phyloP scores from a whole-genome alignment of 768 basidiomycete species.

The Leccinum barrowsii region DNA sequence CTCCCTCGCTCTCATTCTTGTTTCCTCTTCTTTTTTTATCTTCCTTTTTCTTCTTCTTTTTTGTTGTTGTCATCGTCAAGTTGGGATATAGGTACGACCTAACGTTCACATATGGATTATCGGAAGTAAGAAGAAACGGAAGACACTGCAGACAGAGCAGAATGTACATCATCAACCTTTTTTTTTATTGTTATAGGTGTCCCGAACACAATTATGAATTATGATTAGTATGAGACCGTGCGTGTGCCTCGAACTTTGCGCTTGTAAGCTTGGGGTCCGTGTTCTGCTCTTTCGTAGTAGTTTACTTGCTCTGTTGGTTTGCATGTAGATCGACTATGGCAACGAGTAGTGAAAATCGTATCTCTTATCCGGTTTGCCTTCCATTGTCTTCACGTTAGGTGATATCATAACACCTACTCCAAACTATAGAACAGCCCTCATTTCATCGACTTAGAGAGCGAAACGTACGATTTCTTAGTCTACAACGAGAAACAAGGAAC shows the following conservation, averaged over 20 bases:
- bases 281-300: not conserved
- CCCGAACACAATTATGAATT: not conserved
- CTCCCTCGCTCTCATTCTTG: constrained; percentile 1
- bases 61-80: constrained; percentile 4
- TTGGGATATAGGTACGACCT: constrained; percentile 16
- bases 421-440: too few species aligned
- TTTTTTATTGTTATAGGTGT: not conserved
- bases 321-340: not conserved
- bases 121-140: constrained; percentile 6
- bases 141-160: constrained; percentile 1
- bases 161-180: not conserved
- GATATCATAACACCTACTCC: too few species aligned
- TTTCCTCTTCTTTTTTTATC: not conserved
- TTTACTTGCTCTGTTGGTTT: not conserved
- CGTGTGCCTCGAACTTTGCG: not conserved
- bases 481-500: not conserved
- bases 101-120: constrained; percentile 13
- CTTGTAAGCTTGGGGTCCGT: not conserved
- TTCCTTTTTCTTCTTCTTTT: not conserved
- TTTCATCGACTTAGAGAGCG: too few species aligned
- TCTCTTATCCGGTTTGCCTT: not conserved
- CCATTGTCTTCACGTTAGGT: too few species aligned
- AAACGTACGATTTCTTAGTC: not conserved
- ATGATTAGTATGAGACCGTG: too few species aligned
- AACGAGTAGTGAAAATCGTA: not conserved